These are phyloP conservation scores for Lentinus tigrinus DNA, from an alignment of 768 basidiomycete species.

Conservation along the genomic window DNA sequence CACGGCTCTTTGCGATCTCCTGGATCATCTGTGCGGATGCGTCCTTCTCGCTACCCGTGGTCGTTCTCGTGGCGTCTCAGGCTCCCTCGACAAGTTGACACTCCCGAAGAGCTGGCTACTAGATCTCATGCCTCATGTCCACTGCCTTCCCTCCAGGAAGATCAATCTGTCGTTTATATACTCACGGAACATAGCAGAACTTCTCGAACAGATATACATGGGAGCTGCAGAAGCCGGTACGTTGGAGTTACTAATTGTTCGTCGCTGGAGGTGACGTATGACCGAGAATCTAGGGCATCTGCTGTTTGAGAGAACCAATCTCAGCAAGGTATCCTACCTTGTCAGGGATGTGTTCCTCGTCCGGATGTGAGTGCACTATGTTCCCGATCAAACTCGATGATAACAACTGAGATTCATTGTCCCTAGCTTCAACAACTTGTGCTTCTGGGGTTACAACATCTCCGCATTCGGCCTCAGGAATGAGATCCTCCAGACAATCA, in stretches of 20 bases:
- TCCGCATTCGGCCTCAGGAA: neutral
- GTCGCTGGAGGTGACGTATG: neutral
- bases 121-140: neutral
- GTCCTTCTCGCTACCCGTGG: constrained; percentile 36
- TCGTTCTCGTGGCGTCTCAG: neutral
- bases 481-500: neutral
- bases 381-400: neutral
- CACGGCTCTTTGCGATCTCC: constrained; percentile 47
- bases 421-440: constrained; percentile 45
- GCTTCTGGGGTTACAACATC: constrained; percentile 36
- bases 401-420: neutral
- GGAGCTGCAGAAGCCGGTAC: neutral
- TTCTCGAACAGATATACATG: constrained; percentile 14
- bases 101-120: constrained; percentile 53
- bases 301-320: constrained; percentile 2
- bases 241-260: neutral
- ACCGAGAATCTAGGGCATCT: constrained; percentile 7
- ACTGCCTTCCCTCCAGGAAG: neutral
- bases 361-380: constrained; percentile 42
- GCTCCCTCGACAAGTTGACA: constrained; percentile 43
- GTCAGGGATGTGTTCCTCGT: constrained; percentile 38
- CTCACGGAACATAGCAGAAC: constrained; percentile 1
- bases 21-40: constrained; percentile 48
- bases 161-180: constrained; percentile 7
- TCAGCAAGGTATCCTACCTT: neutral